A percentile compares a stretch with the other conserved stretches of the same genome.
phyloP scores from a whole-genome alignment of 75 land plant genomes.

The Picea glauca region DNA sequence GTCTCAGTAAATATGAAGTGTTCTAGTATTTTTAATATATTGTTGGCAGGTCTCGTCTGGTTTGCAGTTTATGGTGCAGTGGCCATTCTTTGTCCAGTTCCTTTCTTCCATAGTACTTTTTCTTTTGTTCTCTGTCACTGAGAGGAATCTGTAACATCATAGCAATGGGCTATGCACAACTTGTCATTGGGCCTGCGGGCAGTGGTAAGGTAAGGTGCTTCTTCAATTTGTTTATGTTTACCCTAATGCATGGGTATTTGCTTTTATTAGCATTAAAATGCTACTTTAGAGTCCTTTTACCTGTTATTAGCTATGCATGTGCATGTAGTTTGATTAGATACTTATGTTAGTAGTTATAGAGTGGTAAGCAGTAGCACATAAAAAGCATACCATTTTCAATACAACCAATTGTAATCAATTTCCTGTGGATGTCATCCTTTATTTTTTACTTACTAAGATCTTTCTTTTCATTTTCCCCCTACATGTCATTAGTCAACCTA shows the following conservation, averaged over 20 bases:
- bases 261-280: background rate
- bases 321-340: background rate
- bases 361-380: background rate
- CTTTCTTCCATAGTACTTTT: background rate
- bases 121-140: background rate
- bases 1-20: slow-evolving; percentile 22
- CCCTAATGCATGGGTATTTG: background rate
- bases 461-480: background rate
- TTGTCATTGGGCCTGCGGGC: slow-evolving; percentile 98
- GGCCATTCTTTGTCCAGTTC: slow-evolving; percentile 24
- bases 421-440: background rate
- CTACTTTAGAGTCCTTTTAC: background rate
- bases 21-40: slow-evolving; percentile 20
- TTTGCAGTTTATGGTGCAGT: slow-evolving; percentile 37
- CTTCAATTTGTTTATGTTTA: background rate
- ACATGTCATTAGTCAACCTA: slow-evolving; percentile 75
- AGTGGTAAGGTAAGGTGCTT: slow-evolving; percentile 78
- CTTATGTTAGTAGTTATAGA: background rate
- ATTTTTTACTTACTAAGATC: background rate
- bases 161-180: slow-evolving; percentile 94
- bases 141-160: background rate
- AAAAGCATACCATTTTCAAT: no score
- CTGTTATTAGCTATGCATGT: background rate
- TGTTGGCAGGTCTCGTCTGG: slow-evolving; percentile 39
- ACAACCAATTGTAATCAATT: no score